Base-by-base conservation (phyloP, 192 early-diverging fungal species). In the Rhizoclosmatium sp. region DNA sequence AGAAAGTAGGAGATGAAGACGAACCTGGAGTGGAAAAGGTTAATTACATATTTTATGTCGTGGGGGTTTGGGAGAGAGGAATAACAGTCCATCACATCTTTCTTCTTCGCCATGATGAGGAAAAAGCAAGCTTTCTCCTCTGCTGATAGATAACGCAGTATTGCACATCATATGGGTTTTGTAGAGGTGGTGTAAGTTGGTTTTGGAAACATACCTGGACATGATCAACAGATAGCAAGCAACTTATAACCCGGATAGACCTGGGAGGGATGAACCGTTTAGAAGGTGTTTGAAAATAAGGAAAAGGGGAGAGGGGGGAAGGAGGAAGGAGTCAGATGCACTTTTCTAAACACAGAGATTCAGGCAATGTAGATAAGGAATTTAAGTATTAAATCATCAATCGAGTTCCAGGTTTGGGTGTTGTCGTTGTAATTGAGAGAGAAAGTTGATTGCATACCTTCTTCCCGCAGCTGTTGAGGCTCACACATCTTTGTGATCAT, bases 331-430 rank as follows among this genome's bases (percentile, higher is more conserved):
- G 40, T 44, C 23, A 58, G 71, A 72, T 65, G 58, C 59, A 75
- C 60, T 51, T 75, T 68, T 51, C n/a, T 46, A 71, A 80, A 74
- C 71, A 81, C 5, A 54, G 64, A 10, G 74, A 69, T 31, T 71
- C 69, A 71, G 69, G 69, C 69, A 71, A 71, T 71, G 54, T 71
- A 71, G 69, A 71, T 71, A 71, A 71, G 69, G 69, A 71, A 54
- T 56, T 71, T 71, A 56, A 71, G 69, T 71, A 71, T 71, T 54
- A 21, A 58, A 56, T 71, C 69, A 71, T 71, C 69, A 9, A 47
- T 49, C 46, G 67, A 69, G 31, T 31, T 31, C 31, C 19, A 23
- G 64, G 3, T 69, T 69, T 54, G 51, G 51, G 51, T 12, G 51
- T 54, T 16, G 39, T 19, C n/a, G 54, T 10, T 65, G 64, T 4